Evolutionary conservation across 306 rosid genomes (phyloP).

Genomic region (Senna siamea): DNA sequence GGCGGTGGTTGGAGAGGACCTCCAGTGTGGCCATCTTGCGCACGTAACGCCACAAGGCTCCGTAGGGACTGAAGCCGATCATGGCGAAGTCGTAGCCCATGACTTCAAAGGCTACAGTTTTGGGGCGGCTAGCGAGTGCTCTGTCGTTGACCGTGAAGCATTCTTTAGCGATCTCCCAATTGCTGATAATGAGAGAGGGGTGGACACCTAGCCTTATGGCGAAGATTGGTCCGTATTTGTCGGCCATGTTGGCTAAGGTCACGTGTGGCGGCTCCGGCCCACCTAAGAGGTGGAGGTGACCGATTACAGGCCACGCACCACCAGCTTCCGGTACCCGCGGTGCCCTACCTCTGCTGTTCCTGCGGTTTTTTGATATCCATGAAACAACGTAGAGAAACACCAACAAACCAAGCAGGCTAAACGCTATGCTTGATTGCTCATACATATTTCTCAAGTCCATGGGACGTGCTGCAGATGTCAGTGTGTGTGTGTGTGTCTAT

Average conservation of each 20-base stretch:
- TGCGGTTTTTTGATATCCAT: not conserved
- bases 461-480: not conserved
- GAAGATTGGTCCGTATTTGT: slow-evolving; percentile 36
- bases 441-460: not conserved
- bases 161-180: slow-evolving; percentile 36
- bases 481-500: too few relatives aligned
- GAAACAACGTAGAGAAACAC: not conserved
- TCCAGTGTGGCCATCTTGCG: slow-evolving; percentile 43
- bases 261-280: slow-evolving; percentile 18
- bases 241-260: slow-evolving; percentile 16
- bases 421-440: not conserved
- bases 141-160: not conserved
- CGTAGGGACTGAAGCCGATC: slow-evolving; percentile 41
- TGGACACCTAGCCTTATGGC: not conserved
- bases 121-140: slow-evolving; percentile 24
- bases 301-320: slow-evolving; percentile 43
- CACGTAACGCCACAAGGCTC: slow-evolving; percentile 50
- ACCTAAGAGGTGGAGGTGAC: slow-evolving; percentile 39
- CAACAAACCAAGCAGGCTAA: not conserved
- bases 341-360: not conserved
- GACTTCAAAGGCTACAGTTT: not conserved
- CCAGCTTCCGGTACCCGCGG: slow-evolving; percentile 32
- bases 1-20: slow-evolving; percentile 33
- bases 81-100: slow-evolving; percentile 22
- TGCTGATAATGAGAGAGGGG: slow-evolving; percentile 24